Evolutionary conservation across 2,329 filamentous ascomycete genomes (phyloP), one percentile per base, ranked within the genome.

Genomic region (Fusarium acutatum): DNA sequence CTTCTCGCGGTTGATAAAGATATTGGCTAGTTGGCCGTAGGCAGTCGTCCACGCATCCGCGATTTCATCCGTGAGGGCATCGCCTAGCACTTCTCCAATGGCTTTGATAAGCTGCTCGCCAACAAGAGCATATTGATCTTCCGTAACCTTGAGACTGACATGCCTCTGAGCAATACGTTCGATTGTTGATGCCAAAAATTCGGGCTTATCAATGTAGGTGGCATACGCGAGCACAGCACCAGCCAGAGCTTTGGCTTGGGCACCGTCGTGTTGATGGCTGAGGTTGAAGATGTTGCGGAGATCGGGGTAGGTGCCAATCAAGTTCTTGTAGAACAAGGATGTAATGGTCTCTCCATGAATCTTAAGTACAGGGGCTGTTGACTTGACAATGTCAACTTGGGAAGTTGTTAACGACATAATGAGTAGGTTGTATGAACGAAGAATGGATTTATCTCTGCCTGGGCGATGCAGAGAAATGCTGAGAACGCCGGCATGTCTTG

Each of bases 271-370:
- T 58, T 78, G 76, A 43, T 78, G 76, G 43, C 72, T 71, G 46
- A 71, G 74, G 64, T 93, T 94, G 87, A 94, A 94, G 80, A 91
- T 84, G 78, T 90, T 87, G 73, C 89, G 87, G 32, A 94, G 86
- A 40, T 88, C 86, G 0, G 91, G 91, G 64, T 93, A 85, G 40
- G 88, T 88, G 9, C 79, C 78, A 35, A 94, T 83, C 84, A 94
- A 87, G 76, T 88, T 89, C 69, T 85, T 84, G 84, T 94, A 94
- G 83, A 94, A 94, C 65, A 87, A 85, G 12, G 85, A 85, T 6
- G 91, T 90, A 78, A 94, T 92, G 67, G 86, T 84, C 63, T 86
- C 85, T 79, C 92, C 92, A 79, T 93, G 88, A 68, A 90, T 84
- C 41, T 62, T 59, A 10, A 65, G 47, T 2, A 59, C 28, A 37